A percentile compares a stretch with the other conserved stretches of the same genome.
Evolutionary conservation across 2,329 filamentous ascomycete genomes (phyloP).

Genomic region (Fusarium sp.): DNA sequence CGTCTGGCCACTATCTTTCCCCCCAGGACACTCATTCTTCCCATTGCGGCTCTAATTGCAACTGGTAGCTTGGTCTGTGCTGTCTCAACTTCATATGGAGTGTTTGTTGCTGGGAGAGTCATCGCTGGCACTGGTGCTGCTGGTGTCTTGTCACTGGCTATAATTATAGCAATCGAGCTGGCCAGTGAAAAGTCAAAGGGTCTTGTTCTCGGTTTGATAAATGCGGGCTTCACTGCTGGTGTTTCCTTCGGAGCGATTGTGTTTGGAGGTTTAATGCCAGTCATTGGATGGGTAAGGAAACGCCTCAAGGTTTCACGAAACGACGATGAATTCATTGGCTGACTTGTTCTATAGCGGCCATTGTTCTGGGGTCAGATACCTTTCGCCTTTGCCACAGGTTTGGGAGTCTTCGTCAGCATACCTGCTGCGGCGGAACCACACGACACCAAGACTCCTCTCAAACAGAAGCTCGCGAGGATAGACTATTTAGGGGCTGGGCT

Average conservation of each 20-base stretch:
- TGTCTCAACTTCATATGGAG: conserved; percentile 65
- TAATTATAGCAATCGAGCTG: conserved; percentile 82
- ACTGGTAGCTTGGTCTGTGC: conserved; percentile 74
- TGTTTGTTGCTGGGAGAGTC: conserved; percentile 76
- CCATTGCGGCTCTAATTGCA: conserved; percentile 67
- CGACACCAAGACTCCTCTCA: conserved; percentile 47
- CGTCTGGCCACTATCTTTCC: conserved; percentile 80
- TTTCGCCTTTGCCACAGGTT: conserved; percentile 68
- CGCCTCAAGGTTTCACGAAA: background rate
- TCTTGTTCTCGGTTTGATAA: conserved; percentile 78
- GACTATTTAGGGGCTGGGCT: conserved; percentile 79
- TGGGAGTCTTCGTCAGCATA: conserved; percentile 73
- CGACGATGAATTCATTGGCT: conserved; percentile 5
- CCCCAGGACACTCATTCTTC: conserved; percentile 72
- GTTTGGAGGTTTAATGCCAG: conserved; percentile 71
- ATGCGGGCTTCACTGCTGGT: conserved; percentile 77
- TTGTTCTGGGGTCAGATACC: conserved; percentile 81
- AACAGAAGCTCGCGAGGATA: conserved; percentile 70
- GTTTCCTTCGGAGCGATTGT: conserved; percentile 78
- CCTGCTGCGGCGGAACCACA: conserved; percentile 54
- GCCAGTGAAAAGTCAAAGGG: conserved; percentile 74
- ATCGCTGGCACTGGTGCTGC: conserved; percentile 76
- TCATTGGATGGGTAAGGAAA: conserved; percentile 74
- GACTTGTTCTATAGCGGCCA: conserved; percentile 62
- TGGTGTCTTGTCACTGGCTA: conserved; percentile 77